Conservation (phyloP, 140 eudicot species). For the Stevia rebaudiana region DNA sequence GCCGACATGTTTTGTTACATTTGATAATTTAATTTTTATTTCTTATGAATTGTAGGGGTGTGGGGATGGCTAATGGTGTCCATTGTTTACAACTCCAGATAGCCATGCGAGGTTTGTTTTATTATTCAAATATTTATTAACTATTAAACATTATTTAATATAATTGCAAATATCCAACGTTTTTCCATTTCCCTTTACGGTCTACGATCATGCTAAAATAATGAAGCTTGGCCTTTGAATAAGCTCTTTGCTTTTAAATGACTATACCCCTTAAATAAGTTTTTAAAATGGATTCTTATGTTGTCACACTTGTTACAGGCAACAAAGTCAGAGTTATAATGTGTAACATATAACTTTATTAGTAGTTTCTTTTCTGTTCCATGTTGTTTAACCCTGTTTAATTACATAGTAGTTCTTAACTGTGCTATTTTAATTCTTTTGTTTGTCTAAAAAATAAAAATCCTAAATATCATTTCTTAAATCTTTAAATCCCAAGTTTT, state of each 20-base stretch:
- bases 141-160: neutral
- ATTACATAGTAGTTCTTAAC: neutral
- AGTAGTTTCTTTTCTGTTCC: neutral
- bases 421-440: neutral
- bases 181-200: neutral
- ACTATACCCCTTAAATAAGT: neutral
- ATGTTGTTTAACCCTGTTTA: neutral
- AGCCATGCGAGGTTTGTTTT: constrained; percentile 82
- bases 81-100: constrained; percentile 87
- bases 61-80: constrained; percentile 93
- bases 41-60: constrained; percentile 50
- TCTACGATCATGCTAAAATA: constrained; percentile 2
- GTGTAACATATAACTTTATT: neutral
- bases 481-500: neutral
- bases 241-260: neutral
- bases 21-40: neutral
- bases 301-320: neutral
- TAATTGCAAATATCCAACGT: neutral
- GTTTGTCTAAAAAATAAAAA: neutral
- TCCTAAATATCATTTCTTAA: neutral
- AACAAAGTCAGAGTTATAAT: neutral
- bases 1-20: neutral
- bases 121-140: neutral
- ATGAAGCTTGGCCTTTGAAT: neutral
- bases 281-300: neutral